phyloP scores from a whole-genome alignment of 345 rosid species.

The Sisymbrium altissimum region DNA sequence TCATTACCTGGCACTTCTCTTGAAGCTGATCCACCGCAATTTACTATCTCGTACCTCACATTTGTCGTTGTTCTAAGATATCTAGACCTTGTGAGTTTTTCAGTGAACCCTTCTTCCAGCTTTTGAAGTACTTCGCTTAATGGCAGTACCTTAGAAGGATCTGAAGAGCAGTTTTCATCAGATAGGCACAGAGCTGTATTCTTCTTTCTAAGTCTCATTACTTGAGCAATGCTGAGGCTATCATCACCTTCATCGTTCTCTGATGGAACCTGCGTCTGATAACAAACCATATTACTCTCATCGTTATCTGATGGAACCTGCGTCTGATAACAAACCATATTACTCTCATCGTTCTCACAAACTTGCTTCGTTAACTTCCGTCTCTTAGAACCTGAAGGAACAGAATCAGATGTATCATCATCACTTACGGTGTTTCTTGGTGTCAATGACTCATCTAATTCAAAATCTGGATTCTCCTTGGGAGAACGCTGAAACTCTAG shows the following conservation, averaged over 20 bases:
- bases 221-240: neutral
- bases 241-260: neutral
- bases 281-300: neutral
- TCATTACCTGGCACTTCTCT: neutral
- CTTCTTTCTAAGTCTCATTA: no score
- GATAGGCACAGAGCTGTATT: neutral
- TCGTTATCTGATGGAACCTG: neutral
- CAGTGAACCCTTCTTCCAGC: neutral
- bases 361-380: neutral
- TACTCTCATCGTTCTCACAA: neutral
- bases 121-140: neutral
- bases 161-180: neutral
- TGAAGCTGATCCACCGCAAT: neutral
- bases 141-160: neutral
- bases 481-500: neutral
- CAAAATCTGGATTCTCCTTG: neutral
- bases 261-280: neutral
- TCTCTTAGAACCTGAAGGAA: neutral
- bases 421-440: neutral
- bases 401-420: neutral
- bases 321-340: neutral
- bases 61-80: neutral
- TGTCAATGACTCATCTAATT: neutral
- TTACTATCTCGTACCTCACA: neutral
- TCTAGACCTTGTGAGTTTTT: neutral